Percentiles rank a stretch among this genome's conserved stretches.
Evolutionary conservation across 2,329 filamentous ascomycete species (phyloP).

Genomic region (Exophiala sp.): DNA sequence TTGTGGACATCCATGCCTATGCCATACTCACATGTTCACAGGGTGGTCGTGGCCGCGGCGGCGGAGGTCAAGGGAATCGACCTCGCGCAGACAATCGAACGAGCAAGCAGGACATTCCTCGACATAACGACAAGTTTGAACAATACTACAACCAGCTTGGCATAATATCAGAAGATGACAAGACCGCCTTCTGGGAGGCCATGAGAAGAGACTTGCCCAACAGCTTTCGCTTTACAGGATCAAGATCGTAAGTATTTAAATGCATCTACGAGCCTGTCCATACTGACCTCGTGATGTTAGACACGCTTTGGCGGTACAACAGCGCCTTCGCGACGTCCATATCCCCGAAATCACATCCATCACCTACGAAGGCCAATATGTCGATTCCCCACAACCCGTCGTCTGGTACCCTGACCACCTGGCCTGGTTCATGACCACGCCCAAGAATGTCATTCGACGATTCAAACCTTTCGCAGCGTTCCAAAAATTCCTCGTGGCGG

Average conservation of each 20-base stretch:
- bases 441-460: slow-evolving; percentile 91
- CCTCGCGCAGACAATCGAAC: slow-evolving; percentile 36
- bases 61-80: slow-evolving; percentile 39
- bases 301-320: slow-evolving; percentile 88
- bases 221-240: slow-evolving; percentile 96
- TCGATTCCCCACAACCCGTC: slow-evolving; percentile 77
- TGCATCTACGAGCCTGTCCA: too few relatives aligned
- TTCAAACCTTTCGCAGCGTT: slow-evolving; percentile 93
- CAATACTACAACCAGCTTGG: slow-evolving; percentile 78
- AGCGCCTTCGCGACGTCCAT: slow-evolving; percentile 81
- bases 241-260: slow-evolving; percentile 65
- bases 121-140: slow-evolving; percentile 81
- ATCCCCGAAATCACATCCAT: slow-evolving; percentile 87
- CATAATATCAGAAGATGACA: slow-evolving; percentile 73
- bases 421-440: slow-evolving; percentile 97
- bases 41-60: slow-evolving; percentile 34
- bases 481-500: slow-evolving; percentile 95
- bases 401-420: slow-evolving; percentile 92
- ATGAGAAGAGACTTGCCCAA: slow-evolving; percentile 85
- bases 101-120: slow-evolving; percentile 62
- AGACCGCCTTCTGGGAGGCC: slow-evolving; percentile 76
- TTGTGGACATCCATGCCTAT: not conserved
- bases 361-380: slow-evolving; percentile 74
- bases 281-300: slow-evolving; percentile 39
- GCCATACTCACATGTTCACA: slow-evolving; percentile 12